Conservation (phyloP, 495 filamentous ascomycete species). For the Penicillium flavigenum region DNA sequence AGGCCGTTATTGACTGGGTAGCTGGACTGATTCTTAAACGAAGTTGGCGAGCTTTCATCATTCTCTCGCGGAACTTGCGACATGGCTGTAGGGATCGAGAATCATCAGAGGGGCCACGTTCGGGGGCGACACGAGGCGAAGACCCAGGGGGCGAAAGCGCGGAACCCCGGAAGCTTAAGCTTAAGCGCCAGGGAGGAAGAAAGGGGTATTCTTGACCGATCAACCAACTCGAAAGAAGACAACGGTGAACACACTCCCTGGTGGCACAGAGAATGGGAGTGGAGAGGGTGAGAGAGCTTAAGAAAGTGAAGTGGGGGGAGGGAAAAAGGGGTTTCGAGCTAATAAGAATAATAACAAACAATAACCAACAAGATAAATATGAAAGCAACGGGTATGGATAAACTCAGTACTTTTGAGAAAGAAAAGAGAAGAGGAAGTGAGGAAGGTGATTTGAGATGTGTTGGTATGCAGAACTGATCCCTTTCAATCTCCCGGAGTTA, state of each 20-base stretch:
- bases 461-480: slow-evolving; percentile 7
- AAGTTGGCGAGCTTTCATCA: slow-evolving; percentile 27
- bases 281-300: not conserved
- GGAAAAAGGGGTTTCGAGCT: slow-evolving; percentile 7
- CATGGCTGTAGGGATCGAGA: slow-evolving; percentile 36
- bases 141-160: slow-evolving; percentile 19
- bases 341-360: not conserved
- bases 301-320: slow-evolving; percentile 8
- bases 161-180: slow-evolving; percentile 30
- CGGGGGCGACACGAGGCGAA: slow-evolving; percentile 21
- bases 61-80: slow-evolving; percentile 40
- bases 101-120: slow-evolving; percentile 31
- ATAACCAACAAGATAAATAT: not conserved
- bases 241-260: not conserved
- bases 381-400: not conserved
- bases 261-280: not conserved
- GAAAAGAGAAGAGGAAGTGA: not conserved
- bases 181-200: slow-evolving; percentile 18
- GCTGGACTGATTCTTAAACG: slow-evolving; percentile 18
- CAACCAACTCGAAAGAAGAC: slow-evolving; percentile 14
- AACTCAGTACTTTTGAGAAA: not conserved
- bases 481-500: not conserved
- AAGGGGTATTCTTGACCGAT: slow-evolving; percentile 18
- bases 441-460: not conserved
- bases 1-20: slow-evolving; percentile 28